Evolutionary conservation across 352 stramenopile genomes (phyloP).

Genomic region (Heterotrichella gracilis): DNA sequence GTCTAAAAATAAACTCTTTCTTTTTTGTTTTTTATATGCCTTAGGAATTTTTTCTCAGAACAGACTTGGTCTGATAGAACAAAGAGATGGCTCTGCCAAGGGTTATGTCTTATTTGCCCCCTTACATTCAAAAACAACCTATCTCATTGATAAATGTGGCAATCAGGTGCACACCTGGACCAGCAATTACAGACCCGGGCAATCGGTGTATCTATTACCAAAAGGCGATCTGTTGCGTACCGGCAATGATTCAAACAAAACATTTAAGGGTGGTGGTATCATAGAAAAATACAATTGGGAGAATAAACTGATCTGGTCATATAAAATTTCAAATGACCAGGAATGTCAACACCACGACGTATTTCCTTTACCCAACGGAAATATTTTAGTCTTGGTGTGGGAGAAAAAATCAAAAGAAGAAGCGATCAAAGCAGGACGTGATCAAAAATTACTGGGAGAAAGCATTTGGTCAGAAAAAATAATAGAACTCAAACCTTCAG

Average conservation of each 20-base stretch:
- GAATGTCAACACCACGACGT: background rate
- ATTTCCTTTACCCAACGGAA: background rate
- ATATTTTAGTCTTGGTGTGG: background rate
- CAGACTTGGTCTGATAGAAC: too few species aligned
- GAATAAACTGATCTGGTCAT: background rate
- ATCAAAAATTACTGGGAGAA: background rate
- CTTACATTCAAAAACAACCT: too few species aligned
- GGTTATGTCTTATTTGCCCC: too few species aligned
- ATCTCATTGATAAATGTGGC: background rate
- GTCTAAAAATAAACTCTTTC: too few species aligned
- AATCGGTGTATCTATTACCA: background rate
- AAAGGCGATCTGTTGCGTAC: background rate
- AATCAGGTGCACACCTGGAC: background rate
- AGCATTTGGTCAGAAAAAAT: background rate
- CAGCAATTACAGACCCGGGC: background rate
- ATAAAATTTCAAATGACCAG: background rate
- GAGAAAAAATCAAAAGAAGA: background rate
- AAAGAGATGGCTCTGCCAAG: too few species aligned
- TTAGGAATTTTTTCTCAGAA: too few species aligned
- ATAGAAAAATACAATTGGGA: background rate
- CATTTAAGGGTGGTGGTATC: background rate
- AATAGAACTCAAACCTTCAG: background rate
- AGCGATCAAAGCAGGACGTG: background rate
- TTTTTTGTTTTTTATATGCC: too few species aligned
- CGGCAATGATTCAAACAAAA: background rate